Base-by-base conservation (phyloP, 306 rosid species). In the Prunus kanzakura region DNA sequence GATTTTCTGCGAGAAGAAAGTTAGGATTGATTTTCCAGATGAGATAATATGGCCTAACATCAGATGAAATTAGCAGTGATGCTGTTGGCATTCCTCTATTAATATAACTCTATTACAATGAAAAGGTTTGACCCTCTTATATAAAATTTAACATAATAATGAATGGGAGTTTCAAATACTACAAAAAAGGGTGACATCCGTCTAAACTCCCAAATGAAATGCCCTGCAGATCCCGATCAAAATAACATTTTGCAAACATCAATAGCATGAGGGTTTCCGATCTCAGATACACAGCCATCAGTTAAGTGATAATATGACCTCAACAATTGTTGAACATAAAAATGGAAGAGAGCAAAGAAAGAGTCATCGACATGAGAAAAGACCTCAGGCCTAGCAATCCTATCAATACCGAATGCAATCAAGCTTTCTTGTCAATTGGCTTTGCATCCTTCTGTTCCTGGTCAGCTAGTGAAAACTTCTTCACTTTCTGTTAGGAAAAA, bases 401-500 rank as follows among this genome's bases (percentile, higher is more conserved):
- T 50, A 23, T 46, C 73, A 75, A 23, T 67, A 27, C 73, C 68
- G 71, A 63, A 79, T 77, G 60, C 78, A 49, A 55, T 88, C 83
- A 94, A 78, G 81, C 78, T 79, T 84, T 78, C 82, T 86, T 80
- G 78, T 68, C 65, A 11, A 74, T 74, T 41, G 82, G 77, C 46
- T 86, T 84, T 64, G 89, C 80, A 75, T 82, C 86, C 75, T 83
- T 78, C 62, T 78, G 82, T 67, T 81, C 86, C 74, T 86, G 88
- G 62, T 83, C 90, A 67, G 90, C 86, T 25, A 92, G 80, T 55
- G 90, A 86, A 82, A 95, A 95, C 78, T 84, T 92, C 87, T 89
- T 92, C 85, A 92, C 98, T 80, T 92, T 95, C 98, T 95, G 93
- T 77, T 32, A n/a, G 73, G 69, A 43, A 58, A 78, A 8, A 72